Base-by-base conservation (phyloP, 306 rosid species). In the Pterocarpus santalinus region DNA sequence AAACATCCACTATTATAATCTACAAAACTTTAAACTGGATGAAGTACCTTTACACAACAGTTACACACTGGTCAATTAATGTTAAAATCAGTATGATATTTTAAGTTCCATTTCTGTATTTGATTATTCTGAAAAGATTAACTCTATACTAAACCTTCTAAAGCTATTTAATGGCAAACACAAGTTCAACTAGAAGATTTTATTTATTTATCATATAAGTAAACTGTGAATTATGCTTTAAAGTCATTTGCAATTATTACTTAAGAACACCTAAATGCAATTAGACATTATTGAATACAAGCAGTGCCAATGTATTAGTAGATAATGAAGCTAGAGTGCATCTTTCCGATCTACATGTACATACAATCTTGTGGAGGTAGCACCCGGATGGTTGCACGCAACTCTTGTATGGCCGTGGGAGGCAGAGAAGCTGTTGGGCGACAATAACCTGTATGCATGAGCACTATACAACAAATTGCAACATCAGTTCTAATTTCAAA, bases 371-470 rank as follows among this genome's bases (percentile, higher is more conserved):
- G 97, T 28, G 97, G 92, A 78, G 97, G 99, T 36, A 95, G 87
- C 81, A 95, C 92, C 55, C 88, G 87, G 75, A 95, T 91, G 30
- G 91, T 90, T 71, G 93, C 84, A 35, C 88, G 91, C 82, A 95
- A 86, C 89, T 95, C 99, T 80, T 91, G 97, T 73, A 95, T 90
- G 5, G 94, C 99, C 44, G 88, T 34, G 60, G 94, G 97, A 79
- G 99, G 99, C 61, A 89, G 95, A 73, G 99, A 95, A 69, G 97
- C 93, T 47, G 99, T 92, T 47, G 97, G 99, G 16, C 97, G 97
- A 84, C 97, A 95, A 79, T 95, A 95, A 62, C 99, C 99, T 5
- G 99, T 95, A 78, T 95, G 99, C 99, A 93, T 95, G 77, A 95
- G 97, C 87, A 93, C 99, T 95, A 87, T 38, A 79, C 84, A 69